These are phyloP conservation scores for Fusarium abutilonis DNA, from an alignment of 2,329 filamentous ascomycete species.

Conservation along the genomic window DNA sequence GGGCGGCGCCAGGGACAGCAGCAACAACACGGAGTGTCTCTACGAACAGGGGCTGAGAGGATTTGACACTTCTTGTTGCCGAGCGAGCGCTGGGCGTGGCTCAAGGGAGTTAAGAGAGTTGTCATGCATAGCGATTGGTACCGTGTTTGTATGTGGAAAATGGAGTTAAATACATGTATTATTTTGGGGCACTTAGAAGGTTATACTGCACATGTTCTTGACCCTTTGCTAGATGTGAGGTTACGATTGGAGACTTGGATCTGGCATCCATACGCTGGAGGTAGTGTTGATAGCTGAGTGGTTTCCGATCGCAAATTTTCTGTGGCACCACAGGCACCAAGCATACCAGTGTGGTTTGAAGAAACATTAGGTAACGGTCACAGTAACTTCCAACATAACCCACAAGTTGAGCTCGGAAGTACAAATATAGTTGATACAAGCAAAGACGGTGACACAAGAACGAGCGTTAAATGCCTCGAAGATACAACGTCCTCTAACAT, in stretches of 20 bases:
- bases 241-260: not conserved
- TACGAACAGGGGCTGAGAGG: conserved; percentile 43
- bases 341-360: too few species aligned
- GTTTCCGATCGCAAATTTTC: too few species aligned
- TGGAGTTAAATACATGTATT: conserved; percentile 8
- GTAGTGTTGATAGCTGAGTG: too few species aligned
- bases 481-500: too few species aligned
- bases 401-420: too few species aligned
- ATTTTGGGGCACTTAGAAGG: not conserved
- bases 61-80: not conserved
- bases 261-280: not conserved
- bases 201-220: not conserved
- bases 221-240: not conserved
- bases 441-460: too few species aligned
- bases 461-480: too few species aligned
- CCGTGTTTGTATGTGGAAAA: conserved; percentile 8
- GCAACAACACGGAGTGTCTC: conserved; percentile 36
- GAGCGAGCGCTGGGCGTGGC: conserved; percentile 10
- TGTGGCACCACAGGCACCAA: too few species aligned
- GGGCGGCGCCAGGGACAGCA: conserved; percentile 44
- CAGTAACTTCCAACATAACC: too few species aligned
- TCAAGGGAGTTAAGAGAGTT: not conserved
- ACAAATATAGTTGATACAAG: too few species aligned
- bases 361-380: too few species aligned
- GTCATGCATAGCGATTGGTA: conserved; percentile 12